Base-by-base conservation (phyloP, 306 rosid genomes). In the Styphnolobium japonicum region DNA sequence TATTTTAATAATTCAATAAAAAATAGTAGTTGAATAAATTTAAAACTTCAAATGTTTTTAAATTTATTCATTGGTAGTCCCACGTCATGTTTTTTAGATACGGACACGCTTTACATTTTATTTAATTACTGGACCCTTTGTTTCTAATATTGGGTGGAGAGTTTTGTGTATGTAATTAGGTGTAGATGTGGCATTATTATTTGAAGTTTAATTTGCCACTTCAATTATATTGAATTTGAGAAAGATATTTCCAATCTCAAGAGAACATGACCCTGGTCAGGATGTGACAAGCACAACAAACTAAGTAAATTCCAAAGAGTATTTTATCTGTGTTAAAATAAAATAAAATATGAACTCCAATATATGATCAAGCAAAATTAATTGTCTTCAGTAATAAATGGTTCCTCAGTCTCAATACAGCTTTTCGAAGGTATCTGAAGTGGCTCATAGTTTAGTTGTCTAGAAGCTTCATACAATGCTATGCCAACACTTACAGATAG, bases 401-500 rank as follows among this genome's bases (percentile, higher is more conserved):
- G 79, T 78, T 94, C 86, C 62, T 87, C 89, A 5, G 80, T 29
- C 75, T 79, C 79, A 43, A 48, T 73, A 87, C 84, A 82, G 62
- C 69, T 80, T 56, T 83, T 85, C 1, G 86, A 49, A 51, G 92
- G 67, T 49, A 86, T n/a, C 62, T 87, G 86, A 86, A 92, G 83
- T 33, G 89, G 90, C 85, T 92, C 87, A 27, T 91, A 92, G 65
- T 89, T 86, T 45, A 94, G 89, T 86, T 92, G 97, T 79, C 98
- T 88, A 23, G 92, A 89, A 82, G 98, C 97, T 90, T 94, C 97
- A 67, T 91, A 94, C 72, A 94, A 56, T 49, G 97, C 97, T 29
- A 94, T 88, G 67, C 97, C 98, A 71, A 89, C 95, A 81, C 98
- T 94, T 45, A 94, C 97, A 33, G 97, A 92, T 10, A 91, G 93